Evolutionary conservation across 305 asterid species (phyloP).

Genomic region (Fraxinus greggii): DNA sequence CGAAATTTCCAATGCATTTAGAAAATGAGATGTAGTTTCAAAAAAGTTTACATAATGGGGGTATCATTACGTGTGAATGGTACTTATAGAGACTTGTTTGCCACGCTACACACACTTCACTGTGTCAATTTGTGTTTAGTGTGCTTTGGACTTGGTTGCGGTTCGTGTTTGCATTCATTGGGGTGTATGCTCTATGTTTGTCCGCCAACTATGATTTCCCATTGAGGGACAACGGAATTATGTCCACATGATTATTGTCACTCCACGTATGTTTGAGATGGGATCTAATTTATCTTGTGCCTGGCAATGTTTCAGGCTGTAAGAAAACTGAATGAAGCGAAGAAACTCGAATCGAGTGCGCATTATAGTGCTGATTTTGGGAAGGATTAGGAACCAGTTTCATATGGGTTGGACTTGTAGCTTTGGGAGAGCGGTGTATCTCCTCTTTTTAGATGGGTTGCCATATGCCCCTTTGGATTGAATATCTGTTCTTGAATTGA

Average conservation of each 20-base stretch:
- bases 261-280: not conserved
- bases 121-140: not conserved
- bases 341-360: conserved; percentile 93
- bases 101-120: not conserved
- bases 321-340: conserved; percentile 80
- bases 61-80: not conserved
- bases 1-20: not conserved
- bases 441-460: not conserved
- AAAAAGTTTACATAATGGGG: not conserved
- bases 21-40: not conserved
- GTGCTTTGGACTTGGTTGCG: not conserved
- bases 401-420: not conserved
- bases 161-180: not conserved
- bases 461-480: not conserved
- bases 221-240: not conserved
- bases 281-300: conserved; percentile 10
- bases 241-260: not conserved
- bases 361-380: conserved; percentile 86
- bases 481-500: not conserved
- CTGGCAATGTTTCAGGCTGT: conserved; percentile 58
- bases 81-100: not conserved
- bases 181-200: not conserved
- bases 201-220: not conserved
- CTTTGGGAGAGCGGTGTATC: not conserved
- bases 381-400: conserved; percentile 47